phyloP scores from a whole-genome alignment of 2,329 filamentous ascomycete species.

The Didymella segeticola region DNA sequence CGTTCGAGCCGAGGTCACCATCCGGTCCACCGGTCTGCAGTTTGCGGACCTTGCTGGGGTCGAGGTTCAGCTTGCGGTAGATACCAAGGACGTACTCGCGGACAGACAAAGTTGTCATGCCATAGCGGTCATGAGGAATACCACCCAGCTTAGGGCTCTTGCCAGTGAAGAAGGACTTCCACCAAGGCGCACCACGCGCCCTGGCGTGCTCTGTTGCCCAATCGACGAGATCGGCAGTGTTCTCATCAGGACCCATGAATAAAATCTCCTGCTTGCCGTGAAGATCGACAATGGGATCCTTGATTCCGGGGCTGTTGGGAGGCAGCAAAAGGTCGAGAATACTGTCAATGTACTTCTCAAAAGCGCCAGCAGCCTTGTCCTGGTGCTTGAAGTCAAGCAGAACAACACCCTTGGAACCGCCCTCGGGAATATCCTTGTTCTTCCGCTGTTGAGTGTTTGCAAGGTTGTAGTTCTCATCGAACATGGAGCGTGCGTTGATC shows the following conservation, averaged over 20 bases:
- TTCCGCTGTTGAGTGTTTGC: conserved; percentile 99
- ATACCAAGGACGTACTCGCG: conserved; percentile 96
- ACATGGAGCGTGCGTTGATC: conserved; percentile 95
- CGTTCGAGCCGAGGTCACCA: conserved; percentile 95
- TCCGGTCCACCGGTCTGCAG: conserved; percentile 98
- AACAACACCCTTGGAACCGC: conserved; percentile 97
- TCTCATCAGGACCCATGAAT: conserved; percentile 99
- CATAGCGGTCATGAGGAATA: conserved; percentile 94
- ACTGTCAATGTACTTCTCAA: conserved; percentile 99
- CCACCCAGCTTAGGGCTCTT: conserved; percentile 96
- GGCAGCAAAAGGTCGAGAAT: conserved; percentile 94
- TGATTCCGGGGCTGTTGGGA: conserved; percentile 92
- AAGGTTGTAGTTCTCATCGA: conserved; percentile 98
- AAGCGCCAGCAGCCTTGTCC: conserved; percentile 88
- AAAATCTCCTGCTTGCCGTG: conserved; percentile 96
- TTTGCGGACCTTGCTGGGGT: conserved; percentile 84
- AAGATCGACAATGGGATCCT: conserved; percentile 96
- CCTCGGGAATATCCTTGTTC: conserved; percentile 99
- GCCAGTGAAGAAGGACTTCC: conserved; percentile 99
- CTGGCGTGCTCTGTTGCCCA: conserved; percentile 98
- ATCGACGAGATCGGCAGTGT: conserved; percentile 94
- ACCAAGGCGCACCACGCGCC: conserved; percentile 88
- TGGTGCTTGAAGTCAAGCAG: conserved; percentile 93
- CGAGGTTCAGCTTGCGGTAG: conserved; percentile 92
- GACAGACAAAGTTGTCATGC: conserved; percentile 97